Base-by-base conservation (phyloP, 2,329 filamentous ascomycete species). In the Stachybotrys chartarum region DNA sequence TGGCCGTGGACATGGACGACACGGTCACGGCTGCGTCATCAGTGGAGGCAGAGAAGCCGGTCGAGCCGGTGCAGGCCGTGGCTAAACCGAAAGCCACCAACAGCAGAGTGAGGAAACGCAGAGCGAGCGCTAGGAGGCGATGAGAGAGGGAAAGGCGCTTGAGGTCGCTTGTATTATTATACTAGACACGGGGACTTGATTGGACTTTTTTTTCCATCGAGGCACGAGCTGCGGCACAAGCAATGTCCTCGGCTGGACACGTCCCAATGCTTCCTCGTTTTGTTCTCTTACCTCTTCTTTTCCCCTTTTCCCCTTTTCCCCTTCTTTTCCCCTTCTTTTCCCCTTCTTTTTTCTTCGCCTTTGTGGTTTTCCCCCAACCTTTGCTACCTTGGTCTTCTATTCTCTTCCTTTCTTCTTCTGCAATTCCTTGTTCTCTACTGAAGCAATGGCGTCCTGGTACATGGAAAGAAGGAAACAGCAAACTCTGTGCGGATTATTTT, bases 1-100 rank as follows among this genome's bases (percentile, higher is more conserved):
- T 91, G 39, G 78, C 75, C 39, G 75, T 77, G 51, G 80, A 82
- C 59, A 74, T 83, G 32, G 78, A 79, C 60, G 75, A 79, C 44
- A 62, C 61, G 31, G 66, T 68, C 30, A 56, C 59, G 42, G 63
- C 68, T 3, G 64, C 55, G 30, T 52, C 64, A 42, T 61, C 58
- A 18, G 58, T 66, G 46, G 66, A 69, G 49, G 58, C 54, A 16
- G 61, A 65, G 24, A 61, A 70, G 61, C 64, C 70, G 55, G 70
- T 71, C 59, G 45, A 47, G n/a, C 11, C 45, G 10, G 45, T 24
- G 45, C 16, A 8, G 45, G 35, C 35, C 14, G 35, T 42, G 35
- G 35, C 35, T 42, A 42, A 42, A 14, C 35, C 35, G 59, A 39
- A 57, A 56, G 24, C 51, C 30, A 59, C 59, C 47, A 69, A 66